These are phyloP conservation scores for Laburnicola sp. DNA, from an alignment of 2,329 filamentous ascomycete genomes.

Conservation along the genomic window DNA sequence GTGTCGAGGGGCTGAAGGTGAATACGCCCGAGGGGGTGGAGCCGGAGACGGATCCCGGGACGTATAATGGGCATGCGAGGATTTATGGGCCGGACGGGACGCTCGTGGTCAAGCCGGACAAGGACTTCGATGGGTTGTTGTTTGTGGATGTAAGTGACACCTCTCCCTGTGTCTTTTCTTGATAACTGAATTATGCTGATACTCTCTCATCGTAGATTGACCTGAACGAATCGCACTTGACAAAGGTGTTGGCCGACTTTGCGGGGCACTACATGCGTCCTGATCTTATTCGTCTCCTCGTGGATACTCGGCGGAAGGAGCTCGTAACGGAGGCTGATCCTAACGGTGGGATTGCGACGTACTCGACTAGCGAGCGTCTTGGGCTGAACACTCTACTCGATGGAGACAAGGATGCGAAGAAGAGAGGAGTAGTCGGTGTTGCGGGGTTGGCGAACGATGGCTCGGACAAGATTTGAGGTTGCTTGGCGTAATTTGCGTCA, in stretches of 20 bases:
- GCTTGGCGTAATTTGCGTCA: background rate
- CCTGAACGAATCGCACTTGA: conserved; percentile 43
- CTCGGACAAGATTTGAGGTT: background rate
- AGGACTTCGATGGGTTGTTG: conserved; percentile 61
- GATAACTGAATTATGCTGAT: conserved; percentile 23
- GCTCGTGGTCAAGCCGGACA: conserved; percentile 52
- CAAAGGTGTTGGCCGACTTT: conserved; percentile 59
- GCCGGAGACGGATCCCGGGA: conserved; percentile 50
- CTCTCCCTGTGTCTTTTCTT: conserved; percentile 10
- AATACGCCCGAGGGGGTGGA: conserved; percentile 52
- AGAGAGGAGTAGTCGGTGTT: conserved; percentile 10
- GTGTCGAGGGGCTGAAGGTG: conserved; percentile 55
- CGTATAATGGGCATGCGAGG: conserved; percentile 59
- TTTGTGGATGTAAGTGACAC: conserved; percentile 51
- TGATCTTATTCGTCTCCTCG: conserved; percentile 57
- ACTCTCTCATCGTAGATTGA: conserved; percentile 48
- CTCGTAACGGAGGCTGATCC: conserved; percentile 31
- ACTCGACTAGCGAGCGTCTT: conserved; percentile 31
- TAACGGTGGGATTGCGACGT: conserved; percentile 24
- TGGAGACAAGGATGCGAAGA: conserved; percentile 17
- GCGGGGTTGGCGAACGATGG: conserved; percentile 1
- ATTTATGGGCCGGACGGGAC: conserved; percentile 60
- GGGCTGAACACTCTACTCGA: conserved; percentile 29
- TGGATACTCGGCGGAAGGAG: conserved; percentile 56
- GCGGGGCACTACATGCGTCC: conserved; percentile 61